These are phyloP conservation scores for Ceratocystis eucalypticola DNA, from an alignment of 2,329 filamentous ascomycete species.

Conservation along the genomic window DNA sequence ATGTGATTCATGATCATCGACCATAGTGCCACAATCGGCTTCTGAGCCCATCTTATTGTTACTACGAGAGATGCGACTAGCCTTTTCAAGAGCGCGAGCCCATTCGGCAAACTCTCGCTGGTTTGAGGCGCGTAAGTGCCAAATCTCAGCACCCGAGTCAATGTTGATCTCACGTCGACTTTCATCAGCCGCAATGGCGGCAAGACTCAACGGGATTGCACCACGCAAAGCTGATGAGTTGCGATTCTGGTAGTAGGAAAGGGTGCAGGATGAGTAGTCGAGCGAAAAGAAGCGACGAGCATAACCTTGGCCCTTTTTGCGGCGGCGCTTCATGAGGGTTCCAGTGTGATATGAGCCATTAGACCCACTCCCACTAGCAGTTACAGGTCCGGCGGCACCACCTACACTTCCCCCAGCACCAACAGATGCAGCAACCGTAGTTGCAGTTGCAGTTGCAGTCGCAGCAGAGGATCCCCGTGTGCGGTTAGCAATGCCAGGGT, in stretches of 20 bases:
- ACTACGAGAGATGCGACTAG: conserved; percentile 52
- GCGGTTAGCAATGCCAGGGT: conserved; percentile 26
- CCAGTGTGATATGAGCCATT: conserved; percentile 61
- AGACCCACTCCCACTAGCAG: not conserved
- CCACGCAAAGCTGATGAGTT: conserved; percentile 86
- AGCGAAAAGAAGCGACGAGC: conserved; percentile 90
- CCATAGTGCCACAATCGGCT: conserved; percentile 21
- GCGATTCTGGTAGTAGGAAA: conserved; percentile 92
- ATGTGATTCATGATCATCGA: conserved; percentile 18
- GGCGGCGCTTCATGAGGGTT: conserved; percentile 71
- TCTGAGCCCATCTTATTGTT: conserved; percentile 28
- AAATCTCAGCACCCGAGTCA: conserved; percentile 91
- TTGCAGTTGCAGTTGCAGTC: conserved; percentile 17
- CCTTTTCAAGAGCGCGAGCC: conserved; percentile 72
- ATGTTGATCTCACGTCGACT: conserved; percentile 84
- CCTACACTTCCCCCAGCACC: not conserved
- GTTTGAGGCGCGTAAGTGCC: conserved; percentile 79
- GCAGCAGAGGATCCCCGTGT: conserved; percentile 38
- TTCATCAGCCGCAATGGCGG: conserved; percentile 81
- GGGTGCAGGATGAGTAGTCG: conserved; percentile 82
- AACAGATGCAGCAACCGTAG: not conserved
- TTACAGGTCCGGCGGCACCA: not conserved
- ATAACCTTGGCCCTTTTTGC: conserved; percentile 88
- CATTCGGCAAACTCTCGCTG: conserved; percentile 77
- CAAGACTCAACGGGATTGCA: conserved; percentile 80